Evolutionary conservation across 2,329 filamentous ascomycete genomes (phyloP), one percentile per base, ranked within the genome.

Genomic region (Colletotrichum tofieldiae): DNA sequence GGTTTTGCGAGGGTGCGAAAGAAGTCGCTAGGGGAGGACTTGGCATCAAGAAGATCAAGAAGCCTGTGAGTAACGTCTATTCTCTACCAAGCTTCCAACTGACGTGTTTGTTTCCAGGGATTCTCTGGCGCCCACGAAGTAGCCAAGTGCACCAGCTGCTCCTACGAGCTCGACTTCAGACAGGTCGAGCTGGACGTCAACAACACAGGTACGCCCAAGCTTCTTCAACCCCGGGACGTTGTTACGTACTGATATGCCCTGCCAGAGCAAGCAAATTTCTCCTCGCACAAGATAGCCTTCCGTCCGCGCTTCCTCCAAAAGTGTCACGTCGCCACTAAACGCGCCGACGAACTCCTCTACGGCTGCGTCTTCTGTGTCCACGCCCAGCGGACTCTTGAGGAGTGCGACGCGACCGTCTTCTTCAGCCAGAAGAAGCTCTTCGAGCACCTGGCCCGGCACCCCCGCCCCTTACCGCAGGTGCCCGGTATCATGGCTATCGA

Each of bases 331-430:
- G 78, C 84, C 0, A 85, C 86, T 6, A 84, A 84, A 65, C 81
- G 85, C 18, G 80, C 86, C 20, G 88, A 89, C 54, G 88, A 90
- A 72, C 82, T 86, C 63, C 77, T 88, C 55, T 90, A 88, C 75
- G 87, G 82, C 3, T 90, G 88, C 73, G 74, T 88, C 1, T 89
- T 90, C 75, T 90, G 88, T 76, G 80, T 89, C 5, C 82, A 86
- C 6, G 73, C 81, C 23, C 87, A 87, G 0, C 81, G 77, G n/a
- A 89, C 87, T 0, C 77, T 85, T 2, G 86, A 89, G 60, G 84
- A 87, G 67, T 86, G 86, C 74, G 88, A 90, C 59, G 85, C 88
- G 3, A 90, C 88, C 0, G 86, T 90, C 11, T 90, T 90, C 77
- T 87, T 88, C 76, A 86, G 78, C 56, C 85, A 87, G 59, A 85